Base-by-base conservation (phyloP, 1,139 yeast species). In the Hansenula sp. region DNA sequence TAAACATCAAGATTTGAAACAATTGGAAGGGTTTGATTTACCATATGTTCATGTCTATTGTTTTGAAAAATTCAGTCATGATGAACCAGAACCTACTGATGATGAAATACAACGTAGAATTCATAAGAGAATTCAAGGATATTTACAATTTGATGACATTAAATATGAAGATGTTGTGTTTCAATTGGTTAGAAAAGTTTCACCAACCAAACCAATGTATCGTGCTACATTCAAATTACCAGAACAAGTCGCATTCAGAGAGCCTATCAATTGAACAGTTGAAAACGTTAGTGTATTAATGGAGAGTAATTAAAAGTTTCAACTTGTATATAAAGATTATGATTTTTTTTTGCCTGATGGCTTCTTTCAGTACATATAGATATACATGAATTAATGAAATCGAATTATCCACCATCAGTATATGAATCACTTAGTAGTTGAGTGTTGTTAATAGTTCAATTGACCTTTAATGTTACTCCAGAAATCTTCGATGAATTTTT, bases 161-260 rank as follows among this genome's bases (percentile, higher is more conserved):
- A 65, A 70, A 8, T 63, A 74, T 19, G 71, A 70, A 6, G 59
- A 66, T 0, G 68, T 86, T 36, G 59, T 66, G 1, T 85, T 90
- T 64, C 98, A 91, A 60, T 69, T 84, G 52, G 99, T 94, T 13
- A 78, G 99, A 58, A 83, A 82, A 61, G 99, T 94, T 13, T 93
- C 99, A 0, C 99, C 99, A 3, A 89, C 97, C 2, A 94, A 93
- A 62, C 93, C 93, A 30, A 93, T 93, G 99, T 91, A 79, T 61
- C 90, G 98, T 63, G 87, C 88, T 5, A 72, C 91, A 10, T 90
- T 91, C 65, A 65, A 66, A 54, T 71, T 93, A 36, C 99, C 99
- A 0, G 72, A 72, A 47, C 84, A 77, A 48, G 89, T 91, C 30
- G 96, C 96, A 2, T 84, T 81, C 50, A 55, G 57, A 48, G 43